phyloP scores from a whole-genome alignment of 2,329 filamentous ascomycete genomes.

The Verticillium klebahnii region DNA sequence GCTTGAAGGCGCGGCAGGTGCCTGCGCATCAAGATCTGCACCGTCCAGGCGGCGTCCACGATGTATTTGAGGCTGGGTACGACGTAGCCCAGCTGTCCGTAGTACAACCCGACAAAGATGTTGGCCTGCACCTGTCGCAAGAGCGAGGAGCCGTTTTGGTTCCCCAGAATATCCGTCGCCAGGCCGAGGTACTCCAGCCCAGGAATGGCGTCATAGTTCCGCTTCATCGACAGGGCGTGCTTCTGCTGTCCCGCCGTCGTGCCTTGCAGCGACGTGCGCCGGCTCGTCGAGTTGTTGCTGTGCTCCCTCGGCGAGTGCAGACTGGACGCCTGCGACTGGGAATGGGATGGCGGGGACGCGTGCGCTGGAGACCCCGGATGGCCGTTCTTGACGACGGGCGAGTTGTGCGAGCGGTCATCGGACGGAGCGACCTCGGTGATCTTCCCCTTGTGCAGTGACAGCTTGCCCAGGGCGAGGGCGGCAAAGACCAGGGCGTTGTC shows the following conservation, averaged over 20 bases:
- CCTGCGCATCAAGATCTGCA: conserved; percentile 72
- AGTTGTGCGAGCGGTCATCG: conserved; percentile 20
- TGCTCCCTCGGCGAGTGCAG: conserved; percentile 48
- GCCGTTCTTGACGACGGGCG: conserved; percentile 39
- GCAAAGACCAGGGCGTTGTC: conserved; percentile 78
- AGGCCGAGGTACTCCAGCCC: conserved; percentile 87
- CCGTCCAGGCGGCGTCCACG: conserved; percentile 47
- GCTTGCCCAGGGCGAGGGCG: conserved; percentile 80
- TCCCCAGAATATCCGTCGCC: conserved; percentile 81
- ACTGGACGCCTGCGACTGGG: conserved; percentile 37
- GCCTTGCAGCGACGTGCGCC: conserved; percentile 49
- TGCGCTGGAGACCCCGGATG: conserved; percentile 48
- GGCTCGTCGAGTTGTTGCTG: conserved; percentile 39
- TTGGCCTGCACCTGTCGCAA: conserved; percentile 81
- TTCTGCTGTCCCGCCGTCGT: conserved; percentile 8
- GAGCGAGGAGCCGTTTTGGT: conserved; percentile 71
- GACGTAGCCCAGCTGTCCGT: conserved; percentile 80
- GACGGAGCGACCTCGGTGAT: conserved; percentile 51
- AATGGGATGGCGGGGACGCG: conserved; percentile 49
- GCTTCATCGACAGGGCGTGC: conserved; percentile 21
- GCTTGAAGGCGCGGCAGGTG: conserved; percentile 42
- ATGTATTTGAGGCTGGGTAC: conserved; percentile 74
- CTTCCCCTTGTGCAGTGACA: conserved; percentile 56
- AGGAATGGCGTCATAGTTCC: conserved; percentile 81
- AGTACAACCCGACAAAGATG: conserved; percentile 81